Base-by-base conservation (phyloP, 495 filamentous ascomycete genomes). In the Penicillium mononematosum region DNA sequence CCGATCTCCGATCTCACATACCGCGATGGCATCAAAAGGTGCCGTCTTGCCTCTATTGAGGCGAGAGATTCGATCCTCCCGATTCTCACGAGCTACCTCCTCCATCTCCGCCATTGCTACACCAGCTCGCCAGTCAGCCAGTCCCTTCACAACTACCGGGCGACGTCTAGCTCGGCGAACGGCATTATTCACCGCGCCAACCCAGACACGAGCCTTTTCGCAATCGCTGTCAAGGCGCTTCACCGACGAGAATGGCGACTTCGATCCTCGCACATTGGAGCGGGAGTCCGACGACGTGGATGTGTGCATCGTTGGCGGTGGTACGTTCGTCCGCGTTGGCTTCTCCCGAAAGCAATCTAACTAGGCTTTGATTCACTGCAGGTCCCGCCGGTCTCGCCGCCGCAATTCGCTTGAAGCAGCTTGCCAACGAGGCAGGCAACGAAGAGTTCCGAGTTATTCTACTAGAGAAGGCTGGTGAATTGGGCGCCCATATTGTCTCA, bases 281-380 rank as follows among this genome's bases (percentile, higher is more conserved):
- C 85, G 94, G 55, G 94, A 98, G 73, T 88, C 82, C 50, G 94
- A 98, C 62, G 75, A 96, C 70, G 94, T 98, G 20, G 94, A 98
- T 74, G 93, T 98, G 10, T 96, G 91, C 67, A 98, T 99, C 70
- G 84, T 99, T 38, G 94, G 94, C 65, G 94, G 93, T 65, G 92
- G 86, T 88, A 81, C 60, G 72, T 66, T 10, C n/a, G 5, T 4
- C 27, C 20, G 52, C 60, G 41, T 57, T 55, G 51, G 41, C 54
- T 36, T 36, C 31, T 5, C 22, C 55, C 31, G 9, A 49, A 29
- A 49, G 53, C 48, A 55, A 43, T 45, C 67, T 62, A 60, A 70
- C 42, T 27, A 50, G 45, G 22, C 48, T 53, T 31, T 39, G 29
- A 24, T 53, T 49, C 20, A 51, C 16, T 63, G 22, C 63, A 87